Conservation (phyloP, 2,329 filamentous ascomycete genomes). For the Alternaria alternata region DNA sequence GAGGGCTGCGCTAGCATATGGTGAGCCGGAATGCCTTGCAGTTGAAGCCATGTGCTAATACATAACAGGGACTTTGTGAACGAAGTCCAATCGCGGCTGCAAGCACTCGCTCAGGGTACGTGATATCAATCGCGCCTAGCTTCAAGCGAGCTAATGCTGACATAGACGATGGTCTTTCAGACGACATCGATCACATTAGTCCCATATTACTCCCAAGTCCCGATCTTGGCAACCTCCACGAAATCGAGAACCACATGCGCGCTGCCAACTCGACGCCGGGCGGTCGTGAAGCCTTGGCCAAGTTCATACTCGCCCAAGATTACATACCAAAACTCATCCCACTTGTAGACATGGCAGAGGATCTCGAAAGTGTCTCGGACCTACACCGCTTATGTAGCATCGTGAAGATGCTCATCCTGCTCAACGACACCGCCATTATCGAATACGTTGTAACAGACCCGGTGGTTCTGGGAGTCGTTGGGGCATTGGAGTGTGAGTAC, state of each 20-base stretch:
- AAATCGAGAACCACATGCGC: slow-evolving; percentile 86
- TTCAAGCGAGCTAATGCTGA: slow-evolving; percentile 25
- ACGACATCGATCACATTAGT: slow-evolving; percentile 79
- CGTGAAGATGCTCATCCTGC: slow-evolving; percentile 92
- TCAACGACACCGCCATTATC: slow-evolving; percentile 95
- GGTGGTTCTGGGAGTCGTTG: slow-evolving; percentile 89
- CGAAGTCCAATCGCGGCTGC: slow-evolving; percentile 79
- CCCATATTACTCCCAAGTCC: slow-evolving; percentile 79
- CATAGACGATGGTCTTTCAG: slow-evolving; percentile 83
- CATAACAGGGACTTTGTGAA: slow-evolving; percentile 86
- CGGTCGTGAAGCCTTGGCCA: slow-evolving; percentile 85
- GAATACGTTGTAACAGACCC: slow-evolving; percentile 92
- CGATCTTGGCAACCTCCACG: slow-evolving; percentile 80
- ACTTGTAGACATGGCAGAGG: slow-evolving; percentile 86
- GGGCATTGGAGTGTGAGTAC: slow-evolving; percentile 81
- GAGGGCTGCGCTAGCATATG: slow-evolving; percentile 94
- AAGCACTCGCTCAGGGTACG: slow-evolving; percentile 69
- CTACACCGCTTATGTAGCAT: slow-evolving; percentile 95
- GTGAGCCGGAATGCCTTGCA: slow-evolving; percentile 58
- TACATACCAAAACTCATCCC: slow-evolving; percentile 89
- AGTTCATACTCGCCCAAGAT: slow-evolving; percentile 83
- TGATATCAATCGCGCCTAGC: not conserved
- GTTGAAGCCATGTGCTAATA: slow-evolving; percentile 23
- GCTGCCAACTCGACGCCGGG: slow-evolving; percentile 75
- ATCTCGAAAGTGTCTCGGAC: slow-evolving; percentile 85